Evolutionary conservation across 2,329 filamentous ascomycete genomes (phyloP).

Genomic region (Colletotrichum orchidophilum): DNA sequence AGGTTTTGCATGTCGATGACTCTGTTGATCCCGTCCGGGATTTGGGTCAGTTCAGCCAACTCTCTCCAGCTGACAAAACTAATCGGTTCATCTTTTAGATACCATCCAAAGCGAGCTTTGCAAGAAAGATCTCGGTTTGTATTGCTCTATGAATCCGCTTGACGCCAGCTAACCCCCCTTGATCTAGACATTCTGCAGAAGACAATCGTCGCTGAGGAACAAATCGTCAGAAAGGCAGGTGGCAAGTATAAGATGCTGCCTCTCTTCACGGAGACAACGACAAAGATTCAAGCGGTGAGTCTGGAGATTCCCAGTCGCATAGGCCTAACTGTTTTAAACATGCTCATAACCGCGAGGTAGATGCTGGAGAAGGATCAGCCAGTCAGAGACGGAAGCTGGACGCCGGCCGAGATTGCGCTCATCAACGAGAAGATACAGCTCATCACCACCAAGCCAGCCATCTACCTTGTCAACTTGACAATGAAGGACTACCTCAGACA

Average conservation of each 20-base stretch:
- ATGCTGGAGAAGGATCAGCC: slow-evolving; percentile 52
- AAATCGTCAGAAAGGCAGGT: slow-evolving; percentile 51
- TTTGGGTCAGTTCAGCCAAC: background rate
- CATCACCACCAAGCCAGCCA: slow-evolving; percentile 55
- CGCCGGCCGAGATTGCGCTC: slow-evolving; percentile 52
- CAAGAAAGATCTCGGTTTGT: background rate
- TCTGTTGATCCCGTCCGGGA: background rate
- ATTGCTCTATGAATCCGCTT: fast-evolving
- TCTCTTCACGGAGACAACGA: slow-evolving; percentile 53
- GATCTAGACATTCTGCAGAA: background rate
- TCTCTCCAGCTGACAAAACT: background rate
- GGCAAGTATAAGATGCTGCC: slow-evolving; percentile 57
- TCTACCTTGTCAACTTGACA: slow-evolving; percentile 56
- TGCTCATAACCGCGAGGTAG: slow-evolving; percentile 30
- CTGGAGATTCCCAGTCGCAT: background rate
- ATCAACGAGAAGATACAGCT: slow-evolving; percentile 57
- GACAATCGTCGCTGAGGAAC: slow-evolving; percentile 28
- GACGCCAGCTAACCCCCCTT: background rate
- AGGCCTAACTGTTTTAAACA: too few relatives aligned
- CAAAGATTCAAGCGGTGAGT: slow-evolving; percentile 48
- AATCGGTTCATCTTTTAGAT: background rate
- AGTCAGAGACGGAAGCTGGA: slow-evolving; percentile 54
- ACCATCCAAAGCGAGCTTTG: background rate
- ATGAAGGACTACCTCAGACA: slow-evolving; percentile 58
- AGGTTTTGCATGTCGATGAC: background rate